These are phyloP conservation scores for Alectoria sarmentosa DNA, from an alignment of 495 filamentous ascomycete species.

Conservation along the genomic window DNA sequence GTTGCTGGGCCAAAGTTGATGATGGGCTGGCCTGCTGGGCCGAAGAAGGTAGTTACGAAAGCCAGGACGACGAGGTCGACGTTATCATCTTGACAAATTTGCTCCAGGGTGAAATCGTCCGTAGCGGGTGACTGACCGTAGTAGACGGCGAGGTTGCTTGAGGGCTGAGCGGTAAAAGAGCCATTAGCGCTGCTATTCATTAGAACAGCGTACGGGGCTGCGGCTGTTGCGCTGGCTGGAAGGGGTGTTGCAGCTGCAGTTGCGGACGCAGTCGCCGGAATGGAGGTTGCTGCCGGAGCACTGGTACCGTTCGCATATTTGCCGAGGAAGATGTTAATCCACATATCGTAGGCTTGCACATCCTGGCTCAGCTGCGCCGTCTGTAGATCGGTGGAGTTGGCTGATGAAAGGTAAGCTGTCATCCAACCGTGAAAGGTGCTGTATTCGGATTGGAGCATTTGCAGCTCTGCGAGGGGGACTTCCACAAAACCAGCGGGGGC, in stretches of 20 bases:
- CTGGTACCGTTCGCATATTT: not conserved
- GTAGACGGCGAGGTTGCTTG: slow-evolving; percentile 24
- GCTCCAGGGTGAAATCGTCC: slow-evolving; percentile 4
- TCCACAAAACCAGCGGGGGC: not conserved
- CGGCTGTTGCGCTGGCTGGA: not conserved
- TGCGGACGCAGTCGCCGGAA: not conserved
- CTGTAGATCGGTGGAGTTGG: not conserved
- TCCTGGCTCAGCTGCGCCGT: slow-evolving; percentile 4
- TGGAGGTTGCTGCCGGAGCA: not conserved
- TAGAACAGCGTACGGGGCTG: not conserved
- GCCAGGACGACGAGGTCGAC: slow-evolving; percentile 48
- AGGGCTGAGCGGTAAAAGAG: slow-evolving; percentile 6
- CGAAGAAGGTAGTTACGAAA: slow-evolving; percentile 42
- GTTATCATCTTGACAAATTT: slow-evolving; percentile 28
- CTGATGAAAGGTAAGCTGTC: slow-evolving; percentile 6
- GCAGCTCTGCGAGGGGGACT: slow-evolving; percentile 5
- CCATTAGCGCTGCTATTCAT: not conserved
- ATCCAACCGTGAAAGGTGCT: slow-evolving; percentile 11
- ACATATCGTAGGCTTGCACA: slow-evolving; percentile 12
- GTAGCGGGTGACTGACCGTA: slow-evolving; percentile 22
- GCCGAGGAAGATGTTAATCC: slow-evolving; percentile 11
- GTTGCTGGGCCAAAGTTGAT: slow-evolving; percentile 29
- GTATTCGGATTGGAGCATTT: slow-evolving; percentile 10
- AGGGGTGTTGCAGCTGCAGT: not conserved
- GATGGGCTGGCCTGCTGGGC: slow-evolving; percentile 28